Conservation (phyloP, 148 eudicot genomes). For the Talinum fruticosum region DNA sequence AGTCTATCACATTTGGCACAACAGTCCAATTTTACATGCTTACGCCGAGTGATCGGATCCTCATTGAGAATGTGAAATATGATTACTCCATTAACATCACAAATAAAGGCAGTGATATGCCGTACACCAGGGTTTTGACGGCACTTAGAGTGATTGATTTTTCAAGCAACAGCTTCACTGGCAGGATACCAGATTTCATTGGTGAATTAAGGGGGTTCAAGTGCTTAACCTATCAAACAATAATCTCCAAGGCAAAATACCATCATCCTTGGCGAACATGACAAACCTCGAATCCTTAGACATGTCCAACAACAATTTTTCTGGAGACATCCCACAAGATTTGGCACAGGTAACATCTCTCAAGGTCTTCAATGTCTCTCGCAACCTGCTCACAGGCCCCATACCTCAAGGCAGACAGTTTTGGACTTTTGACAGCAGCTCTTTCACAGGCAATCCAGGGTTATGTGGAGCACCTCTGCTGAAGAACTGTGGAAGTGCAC, state of each 20-base stretch:
- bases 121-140: not conserved
- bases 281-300: conserved; percentile 34
- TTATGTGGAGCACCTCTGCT: conserved; percentile 36
- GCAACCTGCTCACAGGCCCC: conserved; percentile 31
- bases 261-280: conserved; percentile 22
- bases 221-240: conserved; percentile 42
- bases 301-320: conserved; percentile 36
- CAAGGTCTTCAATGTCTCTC: conserved; percentile 30
- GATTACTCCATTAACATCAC: conserved; percentile 22
- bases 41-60: not conserved
- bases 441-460: conserved; percentile 30
- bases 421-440: conserved; percentile 24
- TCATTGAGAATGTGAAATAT: not conserved
- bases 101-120: conserved; percentile 26
- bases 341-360: conserved; percentile 27
- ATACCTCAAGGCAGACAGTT: conserved; percentile 37
- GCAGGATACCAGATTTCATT: conserved; percentile 30
- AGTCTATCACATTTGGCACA: not conserved
- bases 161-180: conserved; percentile 37
- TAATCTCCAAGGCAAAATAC: conserved; percentile 24
- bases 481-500: not conserved
- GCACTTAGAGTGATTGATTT: conserved; percentile 29
- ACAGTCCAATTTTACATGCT: not conserved
- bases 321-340: conserved; percentile 35
- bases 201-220: conserved; percentile 30